phyloP scores from a whole-genome alignment of 2,329 filamentous ascomycete species.

The Lachnellula willkommii region DNA sequence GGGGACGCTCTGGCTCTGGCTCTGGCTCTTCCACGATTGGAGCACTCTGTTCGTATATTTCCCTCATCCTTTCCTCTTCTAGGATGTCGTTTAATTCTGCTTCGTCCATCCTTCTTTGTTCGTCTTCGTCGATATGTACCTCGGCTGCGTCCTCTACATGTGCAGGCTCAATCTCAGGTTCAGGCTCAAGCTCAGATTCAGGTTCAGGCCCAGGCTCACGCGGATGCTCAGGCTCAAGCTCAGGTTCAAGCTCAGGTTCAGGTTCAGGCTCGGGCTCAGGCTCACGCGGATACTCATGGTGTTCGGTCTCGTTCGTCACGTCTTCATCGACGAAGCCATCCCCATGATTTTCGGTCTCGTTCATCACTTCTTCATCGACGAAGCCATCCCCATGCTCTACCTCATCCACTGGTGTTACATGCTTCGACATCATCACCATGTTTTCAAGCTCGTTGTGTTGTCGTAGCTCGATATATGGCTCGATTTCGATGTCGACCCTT shows the following conservation, averaged over 20 bases:
- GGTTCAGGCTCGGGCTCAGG: slow-evolving; percentile 30
- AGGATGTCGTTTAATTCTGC: slow-evolving; percentile 40
- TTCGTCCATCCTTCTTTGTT: slow-evolving; percentile 33
- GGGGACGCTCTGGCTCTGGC: background rate
- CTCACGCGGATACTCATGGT: slow-evolving; percentile 11
- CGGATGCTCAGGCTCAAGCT: slow-evolving; percentile 1
- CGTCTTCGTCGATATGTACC: slow-evolving; percentile 39
- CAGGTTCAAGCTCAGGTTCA: slow-evolving; percentile 9
- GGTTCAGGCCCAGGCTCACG: slow-evolving; percentile 9
- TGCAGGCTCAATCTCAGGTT: background rate
- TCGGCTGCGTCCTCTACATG: slow-evolving; percentile 28
- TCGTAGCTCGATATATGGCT: slow-evolving; percentile 60
- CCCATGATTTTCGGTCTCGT: slow-evolving; percentile 8
- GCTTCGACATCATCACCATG: slow-evolving; percentile 33
- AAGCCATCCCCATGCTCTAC: slow-evolving; percentile 33
- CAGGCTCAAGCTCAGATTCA: slow-evolving; percentile 13
- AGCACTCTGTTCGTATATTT: slow-evolving; percentile 43
- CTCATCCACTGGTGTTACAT: background rate
- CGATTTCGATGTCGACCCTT: slow-evolving; percentile 89
- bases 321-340: too few species aligned
- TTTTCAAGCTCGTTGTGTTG: slow-evolving; percentile 56
- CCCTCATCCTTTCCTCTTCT: slow-evolving; percentile 48
- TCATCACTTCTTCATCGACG: background rate
- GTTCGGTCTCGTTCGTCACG: background rate
- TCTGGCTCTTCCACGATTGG: slow-evolving; percentile 1